Base-by-base conservation (phyloP, 495 filamentous ascomycete genomes). In the Trichoderma virens region DNA sequence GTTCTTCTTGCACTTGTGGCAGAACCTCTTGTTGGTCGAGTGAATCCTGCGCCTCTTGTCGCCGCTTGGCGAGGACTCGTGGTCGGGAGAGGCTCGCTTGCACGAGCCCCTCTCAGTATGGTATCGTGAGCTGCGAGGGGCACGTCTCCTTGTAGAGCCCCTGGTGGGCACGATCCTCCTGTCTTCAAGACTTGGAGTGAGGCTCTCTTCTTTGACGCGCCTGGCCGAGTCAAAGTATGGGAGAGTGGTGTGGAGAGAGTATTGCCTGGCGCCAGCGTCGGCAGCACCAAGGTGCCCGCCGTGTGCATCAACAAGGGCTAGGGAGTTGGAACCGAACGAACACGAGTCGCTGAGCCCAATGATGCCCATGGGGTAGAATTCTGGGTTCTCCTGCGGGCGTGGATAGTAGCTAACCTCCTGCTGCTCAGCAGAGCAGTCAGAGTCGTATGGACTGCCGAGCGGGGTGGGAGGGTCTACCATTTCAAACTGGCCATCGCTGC, bases 1-100 rank as follows among this genome's bases (percentile, higher is more conserved):
- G 14, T 25, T 34, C 59, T 61, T 61, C 59, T 61, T 61, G 59
- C 32, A 61, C 51, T 56, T 56, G 51, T 56, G 51, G 25, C 51
- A 56, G 27, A 56, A 56, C 8, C 13, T 28, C 25, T 56, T 56
- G 51, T 56, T 56, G 18, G 51, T 27, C 5, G 8, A 14, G 25
- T 56, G 25, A 56, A 30, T 28, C 25, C 30, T 56, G 51, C 51
- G 51, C 51, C 20, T 56, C 51, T 28, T 56, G 9, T 56, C 51
- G 13, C 51, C 51, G 0, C 30, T 23, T 18, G 51, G 18, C 51
- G 51, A 30, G 2, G 9, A 16, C 11, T 56, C 51, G 27, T 56
- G 11, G 13, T 27, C 51, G 20, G 25, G 23, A 56, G 51, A 56
- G 23, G 27, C 27, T 30, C 25, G 51, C 5, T 31, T 56, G 51